A percentile compares a stretch with the other conserved stretches of the same genome.
These are phyloP conservation scores for Garcia nutans DNA, from an alignment of 345 rosid genomes.

Conservation along the genomic window DNA sequence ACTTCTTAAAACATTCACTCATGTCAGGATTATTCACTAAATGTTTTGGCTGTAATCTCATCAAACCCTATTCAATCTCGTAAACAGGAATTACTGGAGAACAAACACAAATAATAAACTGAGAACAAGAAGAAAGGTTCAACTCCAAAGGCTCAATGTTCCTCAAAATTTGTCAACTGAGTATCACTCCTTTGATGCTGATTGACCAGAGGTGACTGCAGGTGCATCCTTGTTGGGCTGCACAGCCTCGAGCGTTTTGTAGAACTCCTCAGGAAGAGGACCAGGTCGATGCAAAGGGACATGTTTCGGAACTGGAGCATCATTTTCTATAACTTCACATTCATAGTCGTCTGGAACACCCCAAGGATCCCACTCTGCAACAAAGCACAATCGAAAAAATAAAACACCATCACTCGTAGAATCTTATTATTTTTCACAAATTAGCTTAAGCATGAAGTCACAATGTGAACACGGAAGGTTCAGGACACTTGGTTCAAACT, in stretches of 20 bases:
- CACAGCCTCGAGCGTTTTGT: slow-evolving; percentile 65
- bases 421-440: not conserved
- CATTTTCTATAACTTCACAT: slow-evolving; percentile 87
- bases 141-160: slow-evolving; percentile 18
- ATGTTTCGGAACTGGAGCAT: slow-evolving; percentile 89
- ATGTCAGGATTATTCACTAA: slow-evolving; percentile 38
- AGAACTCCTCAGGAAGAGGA: slow-evolving; percentile 90
- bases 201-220: slow-evolving; percentile 45
- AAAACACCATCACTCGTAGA: not conserved
- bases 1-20: slow-evolving; percentile 17
- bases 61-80: slow-evolving; percentile 32
- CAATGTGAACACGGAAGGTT: not conserved
- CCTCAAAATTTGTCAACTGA: slow-evolving; percentile 8
- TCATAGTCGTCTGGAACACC: slow-evolving; percentile 93
- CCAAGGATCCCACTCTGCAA: slow-evolving; percentile 97
- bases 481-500: not conserved
- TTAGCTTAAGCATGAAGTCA: not conserved
- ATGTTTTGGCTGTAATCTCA: slow-evolving; percentile 27
- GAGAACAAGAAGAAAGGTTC: slow-evolving; percentile 22
- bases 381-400: not conserved
- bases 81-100: slow-evolving; percentile 36
- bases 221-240: slow-evolving; percentile 41
- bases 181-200: slow-evolving; percentile 47
- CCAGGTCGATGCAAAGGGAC: slow-evolving; percentile 93
- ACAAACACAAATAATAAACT: slow-evolving; percentile 19